phyloP scores from a whole-genome alignment of 345 rosid species.

The Eucalyptus decipiens region DNA sequence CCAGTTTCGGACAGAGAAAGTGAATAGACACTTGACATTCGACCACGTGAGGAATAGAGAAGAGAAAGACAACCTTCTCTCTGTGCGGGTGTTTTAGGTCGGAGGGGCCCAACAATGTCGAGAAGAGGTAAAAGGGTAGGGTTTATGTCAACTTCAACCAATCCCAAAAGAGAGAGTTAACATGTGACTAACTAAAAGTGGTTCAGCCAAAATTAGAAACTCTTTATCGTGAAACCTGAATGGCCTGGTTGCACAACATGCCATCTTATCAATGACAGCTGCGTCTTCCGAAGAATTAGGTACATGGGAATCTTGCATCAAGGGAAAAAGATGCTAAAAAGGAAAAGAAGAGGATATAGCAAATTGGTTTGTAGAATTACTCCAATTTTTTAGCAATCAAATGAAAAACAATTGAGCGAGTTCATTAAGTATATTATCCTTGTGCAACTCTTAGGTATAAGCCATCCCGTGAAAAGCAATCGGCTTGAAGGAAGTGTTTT shows the following conservation, averaged over 20 bases:
- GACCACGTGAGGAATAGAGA: background rate
- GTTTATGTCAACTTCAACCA: slow-evolving; percentile 29
- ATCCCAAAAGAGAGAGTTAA: background rate
- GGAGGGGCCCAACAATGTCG: slow-evolving; percentile 1
- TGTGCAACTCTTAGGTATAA: background rate
- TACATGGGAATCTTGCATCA: background rate
- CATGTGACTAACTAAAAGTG: slow-evolving; percentile 13
- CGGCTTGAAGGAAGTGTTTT: background rate
- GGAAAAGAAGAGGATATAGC: background rate
- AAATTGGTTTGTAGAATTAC: background rate
- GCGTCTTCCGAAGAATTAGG: background rate
- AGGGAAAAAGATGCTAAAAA: background rate
- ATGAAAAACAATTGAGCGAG: background rate
- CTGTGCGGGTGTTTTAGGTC: background rate
- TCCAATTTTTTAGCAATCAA: background rate
- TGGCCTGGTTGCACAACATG: background rate
- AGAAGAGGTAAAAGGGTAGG: slow-evolving; percentile 15
- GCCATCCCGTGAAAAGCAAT: background rate
- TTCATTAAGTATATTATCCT: background rate
- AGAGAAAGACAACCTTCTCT: background rate
- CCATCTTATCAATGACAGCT: background rate
- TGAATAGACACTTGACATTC: background rate
- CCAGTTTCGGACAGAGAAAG: background rate
- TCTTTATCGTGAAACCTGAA: slow-evolving; percentile 1
- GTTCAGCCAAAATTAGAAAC: slow-evolving; percentile 18